These are phyloP conservation scores for Cytospora mali DNA, from an alignment of 2,329 filamentous ascomycete species.

Conservation along the genomic window DNA sequence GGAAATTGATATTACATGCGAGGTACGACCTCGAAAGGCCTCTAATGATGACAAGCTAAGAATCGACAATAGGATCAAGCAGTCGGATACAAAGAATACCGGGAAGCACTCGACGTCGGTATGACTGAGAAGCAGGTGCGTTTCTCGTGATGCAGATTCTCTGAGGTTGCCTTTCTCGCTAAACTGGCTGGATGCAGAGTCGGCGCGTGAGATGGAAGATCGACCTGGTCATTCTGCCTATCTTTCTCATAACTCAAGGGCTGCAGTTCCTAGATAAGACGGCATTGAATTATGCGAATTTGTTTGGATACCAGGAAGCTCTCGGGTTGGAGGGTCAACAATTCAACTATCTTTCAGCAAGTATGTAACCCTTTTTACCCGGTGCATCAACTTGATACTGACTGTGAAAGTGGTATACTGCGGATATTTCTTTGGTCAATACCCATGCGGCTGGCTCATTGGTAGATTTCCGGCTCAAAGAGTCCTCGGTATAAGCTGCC, in stretches of 20 bases:
- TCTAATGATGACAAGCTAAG: too few relatives aligned
- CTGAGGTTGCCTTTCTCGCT: too few relatives aligned
- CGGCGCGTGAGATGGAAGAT: conserved; percentile 33
- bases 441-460: conserved; percentile 45
- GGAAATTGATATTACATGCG: too few relatives aligned
- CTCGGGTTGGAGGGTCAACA: conserved; percentile 38
- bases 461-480: conserved; percentile 42
- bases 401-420: conserved; percentile 39
- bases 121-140: too few relatives aligned
- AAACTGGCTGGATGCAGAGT: too few relatives aligned
- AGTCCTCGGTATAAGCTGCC: conserved; percentile 37
- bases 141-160: too few relatives aligned
- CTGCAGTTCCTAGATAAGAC: conserved; percentile 39
- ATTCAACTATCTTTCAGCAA: conserved; percentile 42
- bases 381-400: too few relatives aligned
- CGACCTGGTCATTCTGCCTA: conserved; percentile 37
- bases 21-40: too few relatives aligned
- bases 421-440: conserved; percentile 45
- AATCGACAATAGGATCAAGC: too few relatives aligned
- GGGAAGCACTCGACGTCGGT: too few relatives aligned
- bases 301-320: conserved; percentile 41
- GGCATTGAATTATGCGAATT: conserved; percentile 38
- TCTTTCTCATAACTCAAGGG: conserved; percentile 38
- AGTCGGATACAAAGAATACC: too few relatives aligned
- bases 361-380: conserved; percentile 24